Conservation (phyloP, 2,329 filamentous ascomycete genomes). For the Hymenoscyphus repandus region DNA sequence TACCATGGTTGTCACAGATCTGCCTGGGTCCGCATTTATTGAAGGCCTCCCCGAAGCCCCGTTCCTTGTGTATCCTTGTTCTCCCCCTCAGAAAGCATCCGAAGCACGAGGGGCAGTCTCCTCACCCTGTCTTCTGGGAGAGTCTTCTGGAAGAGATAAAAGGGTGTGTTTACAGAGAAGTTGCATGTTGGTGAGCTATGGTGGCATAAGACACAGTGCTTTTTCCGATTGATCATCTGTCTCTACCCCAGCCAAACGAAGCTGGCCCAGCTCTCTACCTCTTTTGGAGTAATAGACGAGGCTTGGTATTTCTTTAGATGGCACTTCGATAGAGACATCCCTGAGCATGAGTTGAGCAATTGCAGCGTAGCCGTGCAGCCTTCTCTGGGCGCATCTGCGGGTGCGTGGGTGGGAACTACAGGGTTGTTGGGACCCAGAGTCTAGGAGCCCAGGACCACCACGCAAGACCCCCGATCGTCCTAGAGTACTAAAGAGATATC, state of each 20-base stretch:
- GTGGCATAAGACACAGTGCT: not conserved
- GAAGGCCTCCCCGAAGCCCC: constrained; percentile 1
- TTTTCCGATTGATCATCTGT: not conserved
- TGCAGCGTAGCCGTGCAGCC: not conserved
- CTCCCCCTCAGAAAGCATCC: not conserved
- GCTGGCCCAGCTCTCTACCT: not conserved
- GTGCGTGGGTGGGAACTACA: constrained; percentile 6
- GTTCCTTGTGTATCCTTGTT: not conserved
- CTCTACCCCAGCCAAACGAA: not conserved
- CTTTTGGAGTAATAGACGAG: not conserved
- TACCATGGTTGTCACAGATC: constrained; percentile 10
- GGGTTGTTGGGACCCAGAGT: not conserved
- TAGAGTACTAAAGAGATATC: constrained; percentile 10
- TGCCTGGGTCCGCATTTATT: constrained; percentile 2
- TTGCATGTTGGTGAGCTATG: constrained; percentile 8
- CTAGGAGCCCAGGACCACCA: not conserved
- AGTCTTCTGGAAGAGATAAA: not conserved
- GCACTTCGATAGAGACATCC: not conserved
- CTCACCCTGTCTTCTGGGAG: not conserved
- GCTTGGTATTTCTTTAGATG: not conserved
- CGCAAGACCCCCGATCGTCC: not conserved
- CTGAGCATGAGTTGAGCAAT: not conserved
- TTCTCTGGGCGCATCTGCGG: not conserved
- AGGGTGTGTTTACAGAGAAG: no score
- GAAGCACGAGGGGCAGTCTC: not conserved